Base-by-base conservation (phyloP, 345 rosid genomes). In the Boechera divaricarpa region DNA sequence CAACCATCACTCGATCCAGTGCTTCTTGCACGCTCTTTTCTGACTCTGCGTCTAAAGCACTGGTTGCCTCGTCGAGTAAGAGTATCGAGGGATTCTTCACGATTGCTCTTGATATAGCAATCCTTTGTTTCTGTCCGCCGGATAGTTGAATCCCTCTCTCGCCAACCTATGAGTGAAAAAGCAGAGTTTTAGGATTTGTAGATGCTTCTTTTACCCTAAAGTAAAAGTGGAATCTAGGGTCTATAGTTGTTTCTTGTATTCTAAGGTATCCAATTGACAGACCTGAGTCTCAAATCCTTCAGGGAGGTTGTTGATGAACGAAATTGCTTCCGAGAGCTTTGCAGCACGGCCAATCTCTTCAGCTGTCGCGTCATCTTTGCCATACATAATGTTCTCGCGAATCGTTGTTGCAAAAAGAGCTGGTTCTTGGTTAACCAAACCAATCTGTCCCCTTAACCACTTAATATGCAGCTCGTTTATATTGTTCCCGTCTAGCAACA, bases 21-120 rank as follows among this genome's bases (percentile, higher is more conserved):
- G 99, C 98, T 83, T 92, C 96, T 79, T 95, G 98, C 58, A 95
- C 96, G 44, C 94, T 95, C 82, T 89, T 92, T 82, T 95, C 97
- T 0, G 99, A 95, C 84, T 90, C 99, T 2, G 94, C 94, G 73
- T 90, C 98, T 48, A 92, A 82, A 10, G 99, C 98, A 70, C 99
- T 95, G 28, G 99, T 95, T 12, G 99, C 99, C 83, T 95, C 99
- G 68, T 95, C 99, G 1, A 95, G 85, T 81, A 95, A 82, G 31
- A 95, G 96, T 73, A 95, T 83, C 0, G 90, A 88, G 2, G 99
- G 99, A 69, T 95, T 88, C 77, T 95, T 92, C 69, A 95, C 90
- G 33, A 90, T 85, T 1, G 99, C 99, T 13, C 98, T 90, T 0
- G 99, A 80, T 75, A 95, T 89, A 1, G 99, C 98, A 59, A 95